Base-by-base conservation (phyloP, 805 yeast genomes). In the Danielozyma ontarioensis region DNA sequence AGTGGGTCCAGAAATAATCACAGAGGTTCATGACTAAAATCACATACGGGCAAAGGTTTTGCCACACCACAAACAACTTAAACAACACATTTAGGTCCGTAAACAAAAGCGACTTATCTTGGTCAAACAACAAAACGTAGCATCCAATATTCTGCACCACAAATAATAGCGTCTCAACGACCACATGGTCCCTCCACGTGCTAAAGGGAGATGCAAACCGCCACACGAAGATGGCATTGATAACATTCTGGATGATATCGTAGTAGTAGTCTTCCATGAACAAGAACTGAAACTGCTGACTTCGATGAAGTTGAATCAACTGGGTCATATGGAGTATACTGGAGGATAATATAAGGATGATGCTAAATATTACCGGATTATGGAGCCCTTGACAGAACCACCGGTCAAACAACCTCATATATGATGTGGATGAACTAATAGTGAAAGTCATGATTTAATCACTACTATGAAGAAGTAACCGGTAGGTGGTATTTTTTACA, bases 221-320 rank as follows among this genome's bases (percentile, higher is more conserved):
- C 2, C 49, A 2, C 4, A 62, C 40, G 29, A 62, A 59, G n/a
- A 53, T 12, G 15, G 60, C 14, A 39, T 59, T 58, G 27, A 62
- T 42, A 13, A 43, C 18, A 21, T 56, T 46, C 24, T 59, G 56
- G 5, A 50, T 17, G 12, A 56, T 19, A 31, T 60, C 64, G 24
- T 33, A 33, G 3, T 14, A 22, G 32, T 41, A 41, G 21, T 41
- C 45, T 11, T 33, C 39, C 8, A 32, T 25, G 12, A 37, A 33
- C 3, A 39, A 39, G 25, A 33, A 35, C 4, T 36, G 42, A 19
- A 29, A 31, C 16, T 19, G 34, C n/a, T n/a, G n/a, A n/a, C n/a
- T n/a, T n/a, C n/a, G n/a, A n/a, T n/a, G n/a, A n/a, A n/a, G n/a
- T n/a, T n/a, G n/a, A n/a, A n/a, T n/a, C 8, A 19, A 10, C 22